Conservation (phyloP, 768 basidiomycete species). For the Hericium erinaceus region DNA sequence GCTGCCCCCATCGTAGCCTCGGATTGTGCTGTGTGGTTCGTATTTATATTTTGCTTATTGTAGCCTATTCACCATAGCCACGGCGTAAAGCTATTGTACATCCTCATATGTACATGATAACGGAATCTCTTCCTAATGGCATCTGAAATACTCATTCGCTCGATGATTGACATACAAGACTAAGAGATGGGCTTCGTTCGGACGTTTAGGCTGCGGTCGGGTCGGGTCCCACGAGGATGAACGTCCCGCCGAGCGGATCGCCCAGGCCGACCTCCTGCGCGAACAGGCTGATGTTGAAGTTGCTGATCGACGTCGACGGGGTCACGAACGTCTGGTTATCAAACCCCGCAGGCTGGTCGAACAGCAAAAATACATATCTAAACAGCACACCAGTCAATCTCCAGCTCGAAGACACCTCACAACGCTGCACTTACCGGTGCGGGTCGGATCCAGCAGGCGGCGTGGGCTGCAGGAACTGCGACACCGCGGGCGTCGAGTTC, state of each 20-base stretch:
- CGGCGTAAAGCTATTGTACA: background rate
- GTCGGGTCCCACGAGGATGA: constrained; percentile 29
- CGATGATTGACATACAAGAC: too few relatives aligned
- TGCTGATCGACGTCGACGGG: background rate
- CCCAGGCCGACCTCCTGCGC: constrained; percentile 33
- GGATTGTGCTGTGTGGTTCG: too few relatives aligned
- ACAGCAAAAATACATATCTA: constrained; percentile 34
- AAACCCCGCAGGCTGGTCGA: constrained; percentile 33
- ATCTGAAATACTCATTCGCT: too few relatives aligned
- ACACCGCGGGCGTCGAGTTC: constrained; percentile 35
- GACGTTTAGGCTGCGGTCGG: background rate
- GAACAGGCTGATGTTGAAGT: constrained; percentile 37
- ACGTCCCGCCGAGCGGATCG: constrained; percentile 38
- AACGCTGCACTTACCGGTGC: constrained; percentile 35
- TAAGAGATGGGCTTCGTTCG: too few relatives aligned
- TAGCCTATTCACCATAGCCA: background rate
- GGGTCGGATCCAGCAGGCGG: constrained; percentile 34
- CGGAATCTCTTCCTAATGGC: background rate
- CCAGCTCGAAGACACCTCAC: constrained; percentile 19
- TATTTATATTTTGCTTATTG: too few relatives aligned
- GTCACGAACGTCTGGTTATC: constrained; percentile 24
- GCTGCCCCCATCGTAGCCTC: background rate
- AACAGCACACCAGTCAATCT: background rate
- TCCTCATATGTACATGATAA: background rate
- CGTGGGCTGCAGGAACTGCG: constrained; percentile 30